Base-by-base conservation (phyloP, 768 basidiomycete genomes). In the Terana coerulea region DNA sequence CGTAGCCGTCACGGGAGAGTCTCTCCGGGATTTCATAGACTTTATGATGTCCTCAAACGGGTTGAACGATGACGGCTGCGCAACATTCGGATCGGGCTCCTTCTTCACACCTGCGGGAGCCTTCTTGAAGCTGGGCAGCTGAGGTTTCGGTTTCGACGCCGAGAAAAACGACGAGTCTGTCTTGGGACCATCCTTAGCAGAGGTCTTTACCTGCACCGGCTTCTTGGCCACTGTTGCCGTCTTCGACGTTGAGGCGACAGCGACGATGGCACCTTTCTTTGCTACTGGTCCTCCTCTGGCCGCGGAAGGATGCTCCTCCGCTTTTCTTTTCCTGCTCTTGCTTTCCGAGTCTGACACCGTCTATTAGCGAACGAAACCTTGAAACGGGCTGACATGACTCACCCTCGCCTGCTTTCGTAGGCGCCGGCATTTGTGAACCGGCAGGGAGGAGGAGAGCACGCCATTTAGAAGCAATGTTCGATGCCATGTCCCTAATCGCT, bases 401-500 rank as follows among this genome's bases (percentile, higher is more conserved):
- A 91, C 90, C 89, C 76, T 90, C 88, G 49, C 63, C 62, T 49
- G 64, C 68, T 55, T 54, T 51, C 35, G 33, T 46, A 25, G 47
- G 29, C 43, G 36, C 17, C 33, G 34, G 61, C 58, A 15, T 59
- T 61, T 51, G 48, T 44, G 30, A 19, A 19, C 31, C 33, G 30
- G 19, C 31, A 22, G 24, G 36, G 15, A 47, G 31, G 39, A 54
- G 29, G 41, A 54, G 48, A 33, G 47, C 53, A 49, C 87, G 81
- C 91, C 90, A 92, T 73, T 83, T 83, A 62, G 81, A 81, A 71
- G 90, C 88, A 73, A 92, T 75, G 74, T 89, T 91, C 66, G 80
- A 81, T 61, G 90, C 90, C 87, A 92, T 89, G 74, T 92, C 90
- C 84, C 91, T 88, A 85, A 90, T 80, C 72, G 90, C 90, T 92